Percentiles rank a stretch among this genome's conserved stretches.
phyloP scores from a whole-genome alignment of 2,329 filamentous ascomycete genomes.

The Talaromyces marneffei region DNA sequence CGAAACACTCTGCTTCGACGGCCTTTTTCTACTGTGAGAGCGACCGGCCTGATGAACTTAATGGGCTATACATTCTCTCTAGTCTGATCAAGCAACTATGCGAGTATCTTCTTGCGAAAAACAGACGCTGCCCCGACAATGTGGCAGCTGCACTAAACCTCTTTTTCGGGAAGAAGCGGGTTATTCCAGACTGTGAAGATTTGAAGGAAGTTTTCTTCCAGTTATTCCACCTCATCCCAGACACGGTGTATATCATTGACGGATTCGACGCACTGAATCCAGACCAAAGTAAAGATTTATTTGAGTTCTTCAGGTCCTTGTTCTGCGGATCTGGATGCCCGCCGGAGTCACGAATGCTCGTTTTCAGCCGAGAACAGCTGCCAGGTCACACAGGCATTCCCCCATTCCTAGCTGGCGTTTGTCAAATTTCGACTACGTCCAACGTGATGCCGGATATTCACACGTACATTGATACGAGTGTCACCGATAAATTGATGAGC shows the following conservation, averaged over 20 bases:
- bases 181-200: neutral
- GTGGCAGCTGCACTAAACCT: neutral
- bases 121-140: neutral
- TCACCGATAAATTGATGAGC: slow-evolving; percentile 17
- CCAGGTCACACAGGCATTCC: slow-evolving; percentile 18
- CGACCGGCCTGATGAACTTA: neutral
- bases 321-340: neutral
- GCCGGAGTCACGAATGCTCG: slow-evolving; percentile 10
- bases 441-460: slow-evolving; percentile 19
- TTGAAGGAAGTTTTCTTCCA: neutral
- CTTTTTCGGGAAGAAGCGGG: neutral
- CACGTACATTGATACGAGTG: slow-evolving; percentile 17
- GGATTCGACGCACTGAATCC: neutral
- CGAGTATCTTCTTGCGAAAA: neutral
- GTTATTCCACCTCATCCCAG: neutral
- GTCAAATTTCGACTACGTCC: slow-evolving; percentile 16
- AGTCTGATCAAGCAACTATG: slow-evolving; percentile 7
- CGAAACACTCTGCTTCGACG: neutral
- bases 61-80: neutral
- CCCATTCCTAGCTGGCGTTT: slow-evolving; percentile 13
- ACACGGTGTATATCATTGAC: slow-evolving; percentile 4
- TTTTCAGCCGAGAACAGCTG: slow-evolving; percentile 20
- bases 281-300: neutral
- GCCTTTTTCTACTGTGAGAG: slow-evolving; percentile 8
- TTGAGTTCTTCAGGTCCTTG: neutral